Evolutionary conservation across 2,329 filamentous ascomycete genomes (phyloP).

Genomic region (Cercospora berteroae): DNA sequence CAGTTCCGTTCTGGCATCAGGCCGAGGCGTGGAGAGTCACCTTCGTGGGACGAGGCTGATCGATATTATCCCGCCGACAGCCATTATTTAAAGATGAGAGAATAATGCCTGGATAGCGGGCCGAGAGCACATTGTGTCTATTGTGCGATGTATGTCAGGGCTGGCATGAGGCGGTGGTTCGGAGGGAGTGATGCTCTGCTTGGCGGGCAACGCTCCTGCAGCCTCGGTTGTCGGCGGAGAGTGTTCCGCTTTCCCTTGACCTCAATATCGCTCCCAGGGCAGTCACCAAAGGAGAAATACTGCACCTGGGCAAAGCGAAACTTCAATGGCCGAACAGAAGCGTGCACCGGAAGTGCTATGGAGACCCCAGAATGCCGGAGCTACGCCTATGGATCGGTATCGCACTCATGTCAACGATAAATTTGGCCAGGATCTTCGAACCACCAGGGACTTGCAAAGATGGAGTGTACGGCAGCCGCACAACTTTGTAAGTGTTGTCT

Average conservation of each 20-base stretch:
- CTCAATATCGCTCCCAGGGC: background rate
- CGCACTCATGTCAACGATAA: slow-evolving; percentile 34
- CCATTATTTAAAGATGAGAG: no score
- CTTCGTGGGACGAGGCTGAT: background rate
- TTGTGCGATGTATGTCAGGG: background rate
- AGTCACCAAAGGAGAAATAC: background rate
- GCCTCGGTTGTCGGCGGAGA: background rate
- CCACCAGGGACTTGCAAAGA: slow-evolving; percentile 40
- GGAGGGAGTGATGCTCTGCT: background rate
- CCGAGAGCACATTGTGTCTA: background rate
- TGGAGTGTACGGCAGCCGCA: slow-evolving; percentile 44
- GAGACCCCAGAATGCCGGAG: slow-evolving; percentile 23
- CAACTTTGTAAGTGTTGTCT: slow-evolving; percentile 32
- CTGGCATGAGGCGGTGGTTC: background rate
- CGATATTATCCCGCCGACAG: background rate
- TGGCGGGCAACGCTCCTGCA: background rate
- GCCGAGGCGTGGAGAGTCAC: background rate
- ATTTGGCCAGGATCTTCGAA: slow-evolving; percentile 27
- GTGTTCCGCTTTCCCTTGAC: background rate
- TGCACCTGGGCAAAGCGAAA: background rate
- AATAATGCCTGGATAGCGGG: background rate
- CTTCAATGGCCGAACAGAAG: background rate
- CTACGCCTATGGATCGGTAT: slow-evolving; percentile 35
- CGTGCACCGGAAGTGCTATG: slow-evolving; percentile 27
- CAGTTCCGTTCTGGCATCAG: background rate